Percentiles rank a stretch among this genome's conserved stretches.
Evolutionary conservation across 2,329 filamentous ascomycete genomes (phyloP).

Genomic region (Allantophomopsis cytisporea): DNA sequence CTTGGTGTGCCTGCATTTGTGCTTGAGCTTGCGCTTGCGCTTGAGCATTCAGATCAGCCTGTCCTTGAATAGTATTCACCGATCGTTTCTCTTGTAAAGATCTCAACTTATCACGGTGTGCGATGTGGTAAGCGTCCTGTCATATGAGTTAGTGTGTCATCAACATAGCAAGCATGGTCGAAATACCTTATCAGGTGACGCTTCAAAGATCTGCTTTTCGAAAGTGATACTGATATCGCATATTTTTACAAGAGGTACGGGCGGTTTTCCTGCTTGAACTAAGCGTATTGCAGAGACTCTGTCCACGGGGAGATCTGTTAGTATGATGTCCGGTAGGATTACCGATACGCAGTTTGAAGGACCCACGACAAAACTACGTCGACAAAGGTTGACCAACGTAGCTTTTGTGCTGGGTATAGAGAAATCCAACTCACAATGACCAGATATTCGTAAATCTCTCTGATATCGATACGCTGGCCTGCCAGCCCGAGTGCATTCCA

Average conservation of each 20-base stretch:
- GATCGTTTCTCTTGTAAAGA: slow-evolving; percentile 13
- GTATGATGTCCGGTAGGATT: too few relatives aligned
- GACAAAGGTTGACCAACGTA: too few relatives aligned
- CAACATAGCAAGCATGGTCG: too few relatives aligned
- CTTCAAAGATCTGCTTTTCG: slow-evolving; percentile 2
- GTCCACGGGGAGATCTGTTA: too few relatives aligned
- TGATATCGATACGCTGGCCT: neutral
- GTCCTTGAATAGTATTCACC: slow-evolving; percentile 4
- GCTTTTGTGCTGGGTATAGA: too few relatives aligned
- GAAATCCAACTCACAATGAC: neutral
- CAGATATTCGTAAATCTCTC: neutral
- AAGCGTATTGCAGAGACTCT: too few relatives aligned
- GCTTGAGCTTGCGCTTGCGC: slow-evolving; percentile 21
- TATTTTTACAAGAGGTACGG: neutral
- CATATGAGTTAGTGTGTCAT: neutral
- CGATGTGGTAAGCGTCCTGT: slow-evolving; percentile 1
- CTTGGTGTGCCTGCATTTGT: slow-evolving; percentile 24
- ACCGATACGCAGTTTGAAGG: too few relatives aligned
- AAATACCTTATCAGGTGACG: slow-evolving; percentile 1
- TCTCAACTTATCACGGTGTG: slow-evolving; percentile 11
- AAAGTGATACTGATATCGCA: slow-evolving; percentile 1
- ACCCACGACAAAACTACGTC: too few relatives aligned
- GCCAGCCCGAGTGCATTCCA: neutral
- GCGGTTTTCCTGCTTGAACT: too few relatives aligned
- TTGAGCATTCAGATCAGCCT: slow-evolving; percentile 24